phyloP scores from a whole-genome alignment of 805 yeast species.

The Clavispora asparagi region DNA sequence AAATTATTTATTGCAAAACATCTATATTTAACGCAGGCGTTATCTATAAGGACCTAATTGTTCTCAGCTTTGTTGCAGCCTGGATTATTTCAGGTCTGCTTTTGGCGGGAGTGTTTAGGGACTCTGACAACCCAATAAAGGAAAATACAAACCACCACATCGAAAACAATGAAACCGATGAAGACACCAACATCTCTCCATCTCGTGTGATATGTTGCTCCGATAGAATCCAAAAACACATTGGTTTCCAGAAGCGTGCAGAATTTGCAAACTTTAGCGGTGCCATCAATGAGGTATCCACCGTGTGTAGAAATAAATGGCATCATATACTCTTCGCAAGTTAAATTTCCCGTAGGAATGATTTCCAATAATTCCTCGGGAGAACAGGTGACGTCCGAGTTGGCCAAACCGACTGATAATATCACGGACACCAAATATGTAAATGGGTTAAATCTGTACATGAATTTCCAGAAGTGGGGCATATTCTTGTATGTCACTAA shows the following conservation, averaged over 20 bases:
- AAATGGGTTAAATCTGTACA: constrained; percentile 65
- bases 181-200: constrained; percentile 2
- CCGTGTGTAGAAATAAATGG: constrained; percentile 33
- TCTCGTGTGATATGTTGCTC: not conserved
- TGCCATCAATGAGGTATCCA: constrained; percentile 43
- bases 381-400: constrained; percentile 33
- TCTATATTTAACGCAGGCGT: no score
- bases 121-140: constrained; percentile 1
- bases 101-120: not conserved
- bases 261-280: constrained; percentile 12
- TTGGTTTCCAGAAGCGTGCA: not conserved
- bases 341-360: constrained; percentile 17
- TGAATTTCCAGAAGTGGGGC: constrained; percentile 55
- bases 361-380: constrained; percentile 18
- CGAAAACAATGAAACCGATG: not conserved
- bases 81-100: not conserved
- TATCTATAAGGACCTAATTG: no score
- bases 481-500: constrained; percentile 20
- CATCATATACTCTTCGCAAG: constrained; percentile 11
- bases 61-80: no score
- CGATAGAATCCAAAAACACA: not conserved
- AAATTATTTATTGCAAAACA: not conserved
- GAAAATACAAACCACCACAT: not conserved
- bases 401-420: constrained; percentile 24
- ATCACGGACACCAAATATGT: constrained; percentile 63